Conservation (phyloP, 2,329 filamentous ascomycete species). For the Scedosporium dehoogii region DNA sequence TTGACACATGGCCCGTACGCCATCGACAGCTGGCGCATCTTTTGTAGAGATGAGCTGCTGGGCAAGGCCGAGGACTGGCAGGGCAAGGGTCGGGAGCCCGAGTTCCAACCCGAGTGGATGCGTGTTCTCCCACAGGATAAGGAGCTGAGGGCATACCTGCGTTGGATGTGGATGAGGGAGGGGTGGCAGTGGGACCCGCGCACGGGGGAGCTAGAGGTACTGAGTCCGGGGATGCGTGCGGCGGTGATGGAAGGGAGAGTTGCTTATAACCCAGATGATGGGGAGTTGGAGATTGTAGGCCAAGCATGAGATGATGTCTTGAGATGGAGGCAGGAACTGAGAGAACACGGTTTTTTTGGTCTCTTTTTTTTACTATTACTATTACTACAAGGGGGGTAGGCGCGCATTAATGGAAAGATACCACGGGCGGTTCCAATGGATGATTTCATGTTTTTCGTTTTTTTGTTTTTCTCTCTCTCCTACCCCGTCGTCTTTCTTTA, state of each 20-base stretch:
- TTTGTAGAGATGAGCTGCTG: constrained; percentile 71
- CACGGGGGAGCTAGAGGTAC: constrained; percentile 52
- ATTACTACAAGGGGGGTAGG: neutral
- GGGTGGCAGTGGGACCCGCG: constrained; percentile 71
- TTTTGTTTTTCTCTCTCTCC: neutral
- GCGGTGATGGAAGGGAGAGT: constrained; percentile 50
- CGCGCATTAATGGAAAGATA: neutral
- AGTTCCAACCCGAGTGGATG: constrained; percentile 85
- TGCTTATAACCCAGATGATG: constrained; percentile 37
- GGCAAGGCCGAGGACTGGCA: constrained; percentile 57
- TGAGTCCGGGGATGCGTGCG: constrained; percentile 40
- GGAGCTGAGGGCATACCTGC: constrained; percentile 74
- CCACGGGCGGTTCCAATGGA: neutral
- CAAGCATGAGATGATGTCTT: neutral
- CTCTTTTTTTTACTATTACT: neutral
- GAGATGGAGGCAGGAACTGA: neutral
- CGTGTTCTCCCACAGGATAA: constrained; percentile 75
- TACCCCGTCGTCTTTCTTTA: neutral
- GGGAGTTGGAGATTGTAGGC: constrained; percentile 31
- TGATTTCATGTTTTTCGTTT: neutral
- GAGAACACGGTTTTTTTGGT: neutral
- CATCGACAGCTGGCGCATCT: constrained; percentile 86
- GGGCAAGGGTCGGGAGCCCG: constrained; percentile 38
- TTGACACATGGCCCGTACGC: constrained; percentile 76
- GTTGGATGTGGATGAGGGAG: constrained; percentile 88